These are phyloP conservation scores for Coprinellus micaceus DNA, from an alignment of 768 basidiomycete species.

Conservation along the genomic window DNA sequence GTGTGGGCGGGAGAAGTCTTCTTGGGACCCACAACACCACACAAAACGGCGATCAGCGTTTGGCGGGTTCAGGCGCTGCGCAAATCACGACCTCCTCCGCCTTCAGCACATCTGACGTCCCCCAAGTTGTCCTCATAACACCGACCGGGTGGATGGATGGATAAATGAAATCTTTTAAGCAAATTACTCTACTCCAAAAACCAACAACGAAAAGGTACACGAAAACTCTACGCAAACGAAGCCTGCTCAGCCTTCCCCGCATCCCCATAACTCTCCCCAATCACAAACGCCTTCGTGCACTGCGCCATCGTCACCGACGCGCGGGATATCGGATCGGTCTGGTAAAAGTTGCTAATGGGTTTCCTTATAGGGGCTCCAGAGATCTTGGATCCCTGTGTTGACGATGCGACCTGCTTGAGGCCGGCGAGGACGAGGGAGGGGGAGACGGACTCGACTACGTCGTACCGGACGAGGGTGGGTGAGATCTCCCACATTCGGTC, in stretches of 20 bases:
- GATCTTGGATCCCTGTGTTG: constrained; percentile 52
- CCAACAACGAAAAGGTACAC: neutral
- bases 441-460: constrained; percentile 74
- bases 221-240: constrained; percentile 35
- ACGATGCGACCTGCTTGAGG: constrained; percentile 51
- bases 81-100: too few species aligned
- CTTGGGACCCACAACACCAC: too few species aligned
- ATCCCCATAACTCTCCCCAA: constrained; percentile 61
- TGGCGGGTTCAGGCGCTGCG: too few species aligned
- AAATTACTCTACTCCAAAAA: neutral
- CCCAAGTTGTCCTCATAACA: too few species aligned
- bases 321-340: constrained; percentile 92
- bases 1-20: too few species aligned
- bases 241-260: constrained; percentile 44
- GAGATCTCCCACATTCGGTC: constrained; percentile 98
- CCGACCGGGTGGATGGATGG: too few species aligned
- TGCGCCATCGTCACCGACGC: constrained; percentile 98
- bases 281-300: constrained; percentile 83
- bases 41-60: too few species aligned
- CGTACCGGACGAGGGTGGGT: constrained; percentile 84
- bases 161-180: neutral
- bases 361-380: constrained; percentile 64
- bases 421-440: constrained; percentile 68
- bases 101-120: too few species aligned
- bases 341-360: constrained; percentile 91